Evolutionary conservation across 768 basidiomycete genomes (phyloP).

Genomic region (Boletus vinaceobasis): DNA sequence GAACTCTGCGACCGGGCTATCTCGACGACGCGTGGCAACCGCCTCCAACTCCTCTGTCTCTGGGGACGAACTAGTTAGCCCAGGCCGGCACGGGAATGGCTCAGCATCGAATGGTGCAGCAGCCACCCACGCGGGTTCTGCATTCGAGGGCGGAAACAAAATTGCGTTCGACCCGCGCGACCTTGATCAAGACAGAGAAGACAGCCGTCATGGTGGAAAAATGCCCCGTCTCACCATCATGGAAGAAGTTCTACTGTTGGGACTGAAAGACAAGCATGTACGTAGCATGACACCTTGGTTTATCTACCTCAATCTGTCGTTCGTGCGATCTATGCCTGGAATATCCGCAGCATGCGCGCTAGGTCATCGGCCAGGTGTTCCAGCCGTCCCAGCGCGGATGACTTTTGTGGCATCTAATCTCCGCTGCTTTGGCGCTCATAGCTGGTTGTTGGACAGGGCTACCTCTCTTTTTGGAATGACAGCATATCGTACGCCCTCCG

Average conservation of each 20-base stretch:
- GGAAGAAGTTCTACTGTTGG: conserved; percentile 94
- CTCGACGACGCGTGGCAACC: conserved; percentile 53
- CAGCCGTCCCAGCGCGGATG: conserved; percentile 1
- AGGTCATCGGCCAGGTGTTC: background rate
- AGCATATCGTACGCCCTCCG: conserved; percentile 98
- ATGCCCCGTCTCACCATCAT: conserved; percentile 88
- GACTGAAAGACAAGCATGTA: conserved; percentile 96
- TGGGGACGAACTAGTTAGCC: conserved; percentile 36
- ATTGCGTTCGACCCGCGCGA: conserved; percentile 95
- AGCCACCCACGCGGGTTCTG: conserved; percentile 69
- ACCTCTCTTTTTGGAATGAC: conserved; percentile 99
- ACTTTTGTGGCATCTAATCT: conserved; percentile 19
- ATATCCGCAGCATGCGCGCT: conserved; percentile 20
- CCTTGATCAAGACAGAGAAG: conserved; percentile 66
- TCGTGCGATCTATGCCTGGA: conserved; percentile 6
- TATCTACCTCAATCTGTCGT: conserved; percentile 2
- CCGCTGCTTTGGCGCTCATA: background rate
- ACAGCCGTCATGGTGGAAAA: conserved; percentile 61
- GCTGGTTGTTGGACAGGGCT: conserved; percentile 52
- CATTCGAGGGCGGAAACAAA: conserved; percentile 82
- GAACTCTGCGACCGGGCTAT: conserved; percentile 53
- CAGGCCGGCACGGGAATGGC: conserved; percentile 30
- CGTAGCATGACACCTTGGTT: conserved; percentile 19
- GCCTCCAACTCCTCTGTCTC: conserved; percentile 37
- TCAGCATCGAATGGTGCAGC: conserved; percentile 27